Percentiles rank a stretch among this genome's conserved stretches.
phyloP scores from a whole-genome alignment of 495 filamentous ascomycete genomes.

The Podospora australis region DNA sequence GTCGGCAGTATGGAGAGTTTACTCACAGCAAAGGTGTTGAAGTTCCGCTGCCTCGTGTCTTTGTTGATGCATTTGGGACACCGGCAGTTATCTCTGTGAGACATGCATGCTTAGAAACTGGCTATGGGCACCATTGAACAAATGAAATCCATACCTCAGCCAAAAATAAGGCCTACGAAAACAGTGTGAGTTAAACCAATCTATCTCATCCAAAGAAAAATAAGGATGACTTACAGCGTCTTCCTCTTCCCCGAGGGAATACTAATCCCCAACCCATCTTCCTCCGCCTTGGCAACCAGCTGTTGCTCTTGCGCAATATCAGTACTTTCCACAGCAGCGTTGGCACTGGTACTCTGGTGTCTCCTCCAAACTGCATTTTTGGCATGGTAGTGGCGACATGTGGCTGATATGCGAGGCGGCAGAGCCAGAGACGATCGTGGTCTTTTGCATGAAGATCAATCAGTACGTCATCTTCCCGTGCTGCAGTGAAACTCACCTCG shows the following conservation, averaged over 20 bases:
- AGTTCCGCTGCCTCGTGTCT: slow-evolving; percentile 66
- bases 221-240: neutral
- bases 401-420: no score
- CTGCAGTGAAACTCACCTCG: neutral
- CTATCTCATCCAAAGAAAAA: no score
- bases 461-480: slow-evolving; percentile 8
- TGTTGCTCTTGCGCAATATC: neutral
- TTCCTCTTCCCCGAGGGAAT: no score
- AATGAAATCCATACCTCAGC: slow-evolving; percentile 36
- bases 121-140: no score
- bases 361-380: neutral
- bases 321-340: neutral
- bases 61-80: slow-evolving; percentile 68
- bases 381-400: neutral
- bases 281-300: no score
- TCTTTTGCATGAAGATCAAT: neutral
- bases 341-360: neutral
- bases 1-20: no score
- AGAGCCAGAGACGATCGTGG: no score
- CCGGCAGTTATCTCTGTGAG: slow-evolving; percentile 72
- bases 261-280: no score
- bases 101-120: neutral
- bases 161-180: slow-evolving; percentile 23
- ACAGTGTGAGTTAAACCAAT: no score
- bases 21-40: slow-evolving; percentile 57